These are phyloP conservation scores for Aspergillus sp. DNA, from an alignment of 2,329 filamentous ascomycete species.

Conservation along the genomic window DNA sequence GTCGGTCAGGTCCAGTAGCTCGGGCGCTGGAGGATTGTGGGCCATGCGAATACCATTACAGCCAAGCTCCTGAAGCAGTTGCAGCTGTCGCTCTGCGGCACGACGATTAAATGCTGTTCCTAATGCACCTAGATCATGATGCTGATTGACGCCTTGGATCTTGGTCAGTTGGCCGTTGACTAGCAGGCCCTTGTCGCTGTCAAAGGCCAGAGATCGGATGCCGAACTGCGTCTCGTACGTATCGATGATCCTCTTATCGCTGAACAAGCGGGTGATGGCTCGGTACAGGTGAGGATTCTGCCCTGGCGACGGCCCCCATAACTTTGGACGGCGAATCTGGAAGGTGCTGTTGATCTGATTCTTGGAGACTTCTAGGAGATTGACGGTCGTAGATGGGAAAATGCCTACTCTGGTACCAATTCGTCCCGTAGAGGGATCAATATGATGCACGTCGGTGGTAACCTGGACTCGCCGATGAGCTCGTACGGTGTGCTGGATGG, in stretches of 20 bases:
- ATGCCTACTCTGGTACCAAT: neutral
- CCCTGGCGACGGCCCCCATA: slow-evolving; percentile 1
- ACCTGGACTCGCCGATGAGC: neutral
- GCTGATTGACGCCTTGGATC: slow-evolving; percentile 13
- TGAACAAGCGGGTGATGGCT: neutral
- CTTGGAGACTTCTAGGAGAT: too few species aligned
- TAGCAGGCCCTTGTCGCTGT: neutral
- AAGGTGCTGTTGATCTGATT: too few species aligned
- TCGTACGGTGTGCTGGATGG: neutral
- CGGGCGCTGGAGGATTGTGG: slow-evolving; percentile 11
- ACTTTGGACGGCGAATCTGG: too few species aligned
- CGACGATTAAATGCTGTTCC: slow-evolving; percentile 5
- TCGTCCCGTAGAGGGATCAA: neutral
- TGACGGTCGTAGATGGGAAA: neutral
- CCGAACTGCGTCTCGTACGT: neutral
- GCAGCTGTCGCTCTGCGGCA: slow-evolving; percentile 5
- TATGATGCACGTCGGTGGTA: neutral
- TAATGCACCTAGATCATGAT: slow-evolving; percentile 11
- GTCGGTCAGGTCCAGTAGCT: slow-evolving; percentile 9
- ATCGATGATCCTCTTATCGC: neutral
- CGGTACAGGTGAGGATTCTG: slow-evolving; percentile 3
- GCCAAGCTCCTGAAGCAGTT: slow-evolving; percentile 3
- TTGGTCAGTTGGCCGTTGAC: neutral
- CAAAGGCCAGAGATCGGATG: neutral
- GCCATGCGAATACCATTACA: slow-evolving; percentile 12